Conservation (phyloP, 2,329 filamentous ascomycete genomes). For the Ascochyta pisi region DNA sequence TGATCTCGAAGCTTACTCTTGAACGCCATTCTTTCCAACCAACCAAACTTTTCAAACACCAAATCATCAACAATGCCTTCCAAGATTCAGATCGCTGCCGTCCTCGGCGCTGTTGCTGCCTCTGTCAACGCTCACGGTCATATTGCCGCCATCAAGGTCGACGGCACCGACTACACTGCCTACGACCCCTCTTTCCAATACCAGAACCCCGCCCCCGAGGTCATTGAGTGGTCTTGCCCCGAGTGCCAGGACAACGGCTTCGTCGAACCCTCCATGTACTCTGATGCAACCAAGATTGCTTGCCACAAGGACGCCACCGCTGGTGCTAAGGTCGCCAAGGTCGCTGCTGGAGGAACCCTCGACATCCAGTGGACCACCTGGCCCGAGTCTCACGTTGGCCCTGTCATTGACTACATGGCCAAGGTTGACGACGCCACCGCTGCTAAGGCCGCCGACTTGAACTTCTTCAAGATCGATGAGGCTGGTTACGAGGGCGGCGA, state of each 20-base stretch:
- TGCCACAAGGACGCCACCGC: constrained; percentile 65
- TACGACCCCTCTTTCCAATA: constrained; percentile 52
- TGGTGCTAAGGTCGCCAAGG: constrained; percentile 58
- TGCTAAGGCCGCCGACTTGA: constrained; percentile 60
- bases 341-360: constrained; percentile 65
- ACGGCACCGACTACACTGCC: constrained; percentile 55
- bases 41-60: constrained; percentile 9
- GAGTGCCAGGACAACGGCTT: constrained; percentile 61
- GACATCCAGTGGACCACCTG: constrained; percentile 69
- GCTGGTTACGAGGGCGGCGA: constrained; percentile 59
- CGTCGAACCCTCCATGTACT: constrained; percentile 57
- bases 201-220: constrained; percentile 39
- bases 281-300: constrained; percentile 59
- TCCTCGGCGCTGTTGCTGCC: constrained; percentile 44
- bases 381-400: constrained; percentile 70
- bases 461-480: constrained; percentile 70
- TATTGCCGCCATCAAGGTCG: constrained; percentile 53
- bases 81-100: constrained; percentile 39
- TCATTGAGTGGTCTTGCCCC: constrained; percentile 62
- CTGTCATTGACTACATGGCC: constrained; percentile 70
- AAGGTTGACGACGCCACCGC: constrained; percentile 61
- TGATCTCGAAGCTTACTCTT: constrained; percentile 34
- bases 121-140: constrained; percentile 55
- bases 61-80: constrained; percentile 35
- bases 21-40: constrained; percentile 15